phyloP scores from a whole-genome alignment of 225 moss, liverwort and hornwort species.

The Asterella californica region DNA sequence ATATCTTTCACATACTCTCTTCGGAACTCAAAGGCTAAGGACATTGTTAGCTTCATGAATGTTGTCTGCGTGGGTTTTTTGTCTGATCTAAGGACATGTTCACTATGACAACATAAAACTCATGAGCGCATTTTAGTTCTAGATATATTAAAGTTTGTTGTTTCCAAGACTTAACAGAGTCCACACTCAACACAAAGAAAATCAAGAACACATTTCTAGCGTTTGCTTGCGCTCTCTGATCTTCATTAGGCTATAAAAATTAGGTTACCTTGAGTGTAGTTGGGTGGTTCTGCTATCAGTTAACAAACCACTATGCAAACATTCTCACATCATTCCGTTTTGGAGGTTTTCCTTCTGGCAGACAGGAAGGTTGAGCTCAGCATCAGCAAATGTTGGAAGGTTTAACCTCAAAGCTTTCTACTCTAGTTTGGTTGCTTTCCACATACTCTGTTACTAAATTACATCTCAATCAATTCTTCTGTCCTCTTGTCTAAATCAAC shows the following conservation, averaged over 20 bases:
- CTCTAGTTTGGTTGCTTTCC: background rate
- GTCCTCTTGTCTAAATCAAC: background rate
- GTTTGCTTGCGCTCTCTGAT: too few relatives aligned
- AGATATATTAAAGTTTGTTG: too few relatives aligned
- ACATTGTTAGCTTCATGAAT: background rate
- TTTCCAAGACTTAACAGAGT: too few relatives aligned
- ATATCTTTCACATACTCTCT: background rate
- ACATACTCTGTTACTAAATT: background rate
- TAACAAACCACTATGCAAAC: background rate
- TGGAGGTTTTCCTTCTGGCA: background rate
- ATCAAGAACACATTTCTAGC: too few relatives aligned
- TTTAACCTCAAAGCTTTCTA: background rate
- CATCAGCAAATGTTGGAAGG: constrained; percentile 17
- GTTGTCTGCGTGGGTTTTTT: too few relatives aligned
- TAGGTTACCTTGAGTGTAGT: background rate
- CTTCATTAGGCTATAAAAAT: background rate
- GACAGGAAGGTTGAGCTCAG: constrained; percentile 26
- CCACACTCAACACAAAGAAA: too few relatives aligned
- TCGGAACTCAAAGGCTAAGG: too few relatives aligned
- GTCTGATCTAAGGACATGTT: too few relatives aligned
- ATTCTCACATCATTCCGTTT: background rate
- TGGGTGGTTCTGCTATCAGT: background rate
- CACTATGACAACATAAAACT: too few relatives aligned
- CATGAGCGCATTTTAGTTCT: too few relatives aligned
- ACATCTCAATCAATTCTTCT: background rate